phyloP scores from a whole-genome alignment of 2,329 filamentous ascomycete species.

The Apiospora aurea region DNA sequence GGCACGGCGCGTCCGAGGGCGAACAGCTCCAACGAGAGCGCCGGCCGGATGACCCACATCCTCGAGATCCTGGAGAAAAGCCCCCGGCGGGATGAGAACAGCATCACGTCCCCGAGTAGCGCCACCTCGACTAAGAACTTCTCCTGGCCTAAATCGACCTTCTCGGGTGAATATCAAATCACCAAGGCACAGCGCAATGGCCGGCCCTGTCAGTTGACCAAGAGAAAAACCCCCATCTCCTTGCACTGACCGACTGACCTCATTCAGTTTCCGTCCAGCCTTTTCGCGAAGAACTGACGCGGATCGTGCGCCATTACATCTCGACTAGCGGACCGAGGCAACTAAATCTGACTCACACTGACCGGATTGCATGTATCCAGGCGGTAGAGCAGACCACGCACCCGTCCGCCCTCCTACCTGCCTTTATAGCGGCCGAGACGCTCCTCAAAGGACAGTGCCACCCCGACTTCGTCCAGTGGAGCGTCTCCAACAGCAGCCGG shows the following conservation, averaged over 20 bases:
- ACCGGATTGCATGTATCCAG: slow-evolving; percentile 48
- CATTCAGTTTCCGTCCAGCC: slow-evolving; percentile 46
- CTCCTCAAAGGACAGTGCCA: slow-evolving; percentile 46
- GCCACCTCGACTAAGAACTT: slow-evolving; percentile 28
- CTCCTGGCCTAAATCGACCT: slow-evolving; percentile 30
- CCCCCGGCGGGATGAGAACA: neutral
- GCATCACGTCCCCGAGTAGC: neutral
- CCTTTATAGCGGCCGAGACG: slow-evolving; percentile 47
- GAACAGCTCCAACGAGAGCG: slow-evolving; percentile 41
- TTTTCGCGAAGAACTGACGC: slow-evolving; percentile 48
- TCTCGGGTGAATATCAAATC: neutral
- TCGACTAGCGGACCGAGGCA: slow-evolving; percentile 43
- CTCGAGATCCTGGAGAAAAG: slow-evolving; percentile 42
- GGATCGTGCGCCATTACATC: slow-evolving; percentile 49
- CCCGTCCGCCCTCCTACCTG: slow-evolving; percentile 50
- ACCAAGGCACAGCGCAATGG: neutral
- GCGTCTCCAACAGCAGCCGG: slow-evolving; percentile 47
- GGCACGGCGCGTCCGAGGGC: slow-evolving; percentile 33
- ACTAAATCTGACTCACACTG: slow-evolving; percentile 46
- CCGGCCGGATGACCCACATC: slow-evolving; percentile 43
- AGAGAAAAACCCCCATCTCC: neutral
- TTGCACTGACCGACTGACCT: neutral
- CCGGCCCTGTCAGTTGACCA: slow-evolving; percentile 3
- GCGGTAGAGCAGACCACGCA: slow-evolving; percentile 52
- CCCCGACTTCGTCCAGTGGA: slow-evolving; percentile 49